These are phyloP conservation scores for Kwoniella bestiolae DNA, from an alignment of 768 basidiomycete species.

Conservation along the genomic window DNA sequence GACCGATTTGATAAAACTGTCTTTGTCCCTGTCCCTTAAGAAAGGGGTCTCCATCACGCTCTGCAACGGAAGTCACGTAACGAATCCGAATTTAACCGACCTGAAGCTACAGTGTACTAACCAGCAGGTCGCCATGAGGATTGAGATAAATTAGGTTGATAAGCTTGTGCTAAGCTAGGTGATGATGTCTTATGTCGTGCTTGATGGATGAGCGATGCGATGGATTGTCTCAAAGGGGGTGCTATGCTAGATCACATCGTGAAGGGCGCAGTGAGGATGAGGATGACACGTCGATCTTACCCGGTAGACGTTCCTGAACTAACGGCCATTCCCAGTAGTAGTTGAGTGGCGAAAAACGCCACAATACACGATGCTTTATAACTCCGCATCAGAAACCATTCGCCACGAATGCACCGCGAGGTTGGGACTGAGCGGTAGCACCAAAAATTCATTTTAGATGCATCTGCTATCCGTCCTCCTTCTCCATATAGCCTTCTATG, in stretches of 20 bases:
- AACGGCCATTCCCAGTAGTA: no score
- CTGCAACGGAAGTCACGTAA: neutral
- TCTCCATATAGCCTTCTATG: neutral
- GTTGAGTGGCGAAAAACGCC: no score
- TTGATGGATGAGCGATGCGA: neutral
- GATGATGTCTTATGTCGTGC: conserved; percentile 3
- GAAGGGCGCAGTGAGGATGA: neutral
- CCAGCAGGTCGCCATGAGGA: no score
- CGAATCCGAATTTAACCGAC: neutral
- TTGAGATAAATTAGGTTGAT: neutral
- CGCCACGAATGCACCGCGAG: no score
- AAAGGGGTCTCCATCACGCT: neutral
- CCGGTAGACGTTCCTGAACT: neutral
- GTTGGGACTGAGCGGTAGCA: no score
- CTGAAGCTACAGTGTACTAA: neutral
- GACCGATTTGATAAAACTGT: conserved; percentile 9
- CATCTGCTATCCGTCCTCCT: conserved; percentile 3
- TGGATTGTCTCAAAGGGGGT: neutral
- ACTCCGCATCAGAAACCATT: no score
- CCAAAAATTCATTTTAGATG: no score
- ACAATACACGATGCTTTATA: no score
- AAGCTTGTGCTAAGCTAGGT: neutral
- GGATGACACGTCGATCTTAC: neutral
- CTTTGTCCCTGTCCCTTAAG: neutral
- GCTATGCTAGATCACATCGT: neutral